phyloP scores from a whole-genome alignment of 2,329 filamentous ascomycete genomes.

The Lasiodiplodia gonubiensis region DNA sequence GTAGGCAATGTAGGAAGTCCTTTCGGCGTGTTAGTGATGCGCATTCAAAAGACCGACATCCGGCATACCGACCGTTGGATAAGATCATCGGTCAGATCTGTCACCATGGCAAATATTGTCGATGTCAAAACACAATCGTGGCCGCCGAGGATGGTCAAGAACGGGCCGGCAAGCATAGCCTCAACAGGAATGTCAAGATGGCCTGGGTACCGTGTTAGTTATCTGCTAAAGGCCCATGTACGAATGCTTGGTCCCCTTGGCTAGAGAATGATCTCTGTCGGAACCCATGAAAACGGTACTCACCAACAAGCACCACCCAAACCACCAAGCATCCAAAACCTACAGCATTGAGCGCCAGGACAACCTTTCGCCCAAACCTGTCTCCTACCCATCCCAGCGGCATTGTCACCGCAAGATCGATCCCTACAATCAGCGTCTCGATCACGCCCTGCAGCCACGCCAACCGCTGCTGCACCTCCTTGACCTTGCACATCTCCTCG shows the following conservation, averaged over 20 bases:
- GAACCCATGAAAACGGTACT: slow-evolving; percentile 22
- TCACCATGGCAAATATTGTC: slow-evolving; percentile 43
- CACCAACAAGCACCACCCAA: slow-evolving; percentile 43
- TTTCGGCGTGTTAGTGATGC: slow-evolving; percentile 13
- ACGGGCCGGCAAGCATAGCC: slow-evolving; percentile 40
- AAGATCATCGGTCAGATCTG: slow-evolving; percentile 40
- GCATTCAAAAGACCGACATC: slow-evolving; percentile 9
- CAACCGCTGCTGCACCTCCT: slow-evolving; percentile 57
- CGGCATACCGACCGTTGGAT: slow-evolving; percentile 36
- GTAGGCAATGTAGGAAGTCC: slow-evolving; percentile 42
- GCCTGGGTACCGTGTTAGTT: slow-evolving; percentile 31
- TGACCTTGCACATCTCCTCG: slow-evolving; percentile 61
- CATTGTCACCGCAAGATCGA: slow-evolving; percentile 44
- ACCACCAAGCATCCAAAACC: slow-evolving; percentile 39
- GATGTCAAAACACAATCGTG: slow-evolving; percentile 45
- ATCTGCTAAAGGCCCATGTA: not conserved
- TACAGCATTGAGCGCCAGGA: slow-evolving; percentile 43
- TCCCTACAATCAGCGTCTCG: slow-evolving; percentile 44
- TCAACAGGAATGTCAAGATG: slow-evolving; percentile 39
- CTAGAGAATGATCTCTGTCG: not conserved
- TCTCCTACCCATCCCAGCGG: slow-evolving; percentile 44
- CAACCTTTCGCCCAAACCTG: slow-evolving; percentile 36
- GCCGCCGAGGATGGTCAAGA: slow-evolving; percentile 42
- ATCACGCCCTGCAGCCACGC: slow-evolving; percentile 59
- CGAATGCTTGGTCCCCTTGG: too few relatives aligned